Evolutionary conservation across 805 yeast species (phyloP), one percentile per base, ranked within the genome.

Genomic region (Ogataea henricii): DNA sequence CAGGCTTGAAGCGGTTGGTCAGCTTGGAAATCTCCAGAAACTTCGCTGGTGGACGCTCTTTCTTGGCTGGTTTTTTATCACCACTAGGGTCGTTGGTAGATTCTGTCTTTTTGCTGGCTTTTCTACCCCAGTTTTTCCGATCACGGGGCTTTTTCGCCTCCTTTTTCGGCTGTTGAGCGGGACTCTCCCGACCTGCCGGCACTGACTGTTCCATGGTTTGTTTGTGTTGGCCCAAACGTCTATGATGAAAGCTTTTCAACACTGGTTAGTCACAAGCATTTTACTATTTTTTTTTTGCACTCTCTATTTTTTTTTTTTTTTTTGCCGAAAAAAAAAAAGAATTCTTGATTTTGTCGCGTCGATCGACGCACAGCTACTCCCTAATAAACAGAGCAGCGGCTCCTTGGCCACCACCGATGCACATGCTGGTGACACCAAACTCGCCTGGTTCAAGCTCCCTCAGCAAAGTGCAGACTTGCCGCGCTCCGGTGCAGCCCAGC

Each of bases 371-470:
- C 18, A 32, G 33, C 65, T 76, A 89, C 73, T 92, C 98, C 61
- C 78, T 85, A 37, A 89, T 77, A 59, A 92, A 78, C 38, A 91
- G 74, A 12, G 92, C 86, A 40, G 98, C 98, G 27, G 97, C 97
- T 56, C 98, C 98, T 96, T 91, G 92, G 59, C 98, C 98, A 29
- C 97, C 89, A 62, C 98, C 98, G 56, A 92, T 84, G 74, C 98
- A 92, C 98, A 92, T 92, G 54, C 96, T 86, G 10, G 95, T 87
- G 45, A 92, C 84, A 56, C 98, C 98, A 55, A 90, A 71, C 72
- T 90, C 83, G 52, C 92, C 95, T 22, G 79, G 66, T 67, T 84
- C 71, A 61, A 91, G 77, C 72, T 89, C 92, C 60, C 91, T 78
- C 65, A 92, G 69, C 52, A 92, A 69, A 4, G 98, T 92, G 37